Base-by-base conservation (phyloP, 2,329 filamentous ascomycete genomes). In the Colletotrichum sp. region DNA sequence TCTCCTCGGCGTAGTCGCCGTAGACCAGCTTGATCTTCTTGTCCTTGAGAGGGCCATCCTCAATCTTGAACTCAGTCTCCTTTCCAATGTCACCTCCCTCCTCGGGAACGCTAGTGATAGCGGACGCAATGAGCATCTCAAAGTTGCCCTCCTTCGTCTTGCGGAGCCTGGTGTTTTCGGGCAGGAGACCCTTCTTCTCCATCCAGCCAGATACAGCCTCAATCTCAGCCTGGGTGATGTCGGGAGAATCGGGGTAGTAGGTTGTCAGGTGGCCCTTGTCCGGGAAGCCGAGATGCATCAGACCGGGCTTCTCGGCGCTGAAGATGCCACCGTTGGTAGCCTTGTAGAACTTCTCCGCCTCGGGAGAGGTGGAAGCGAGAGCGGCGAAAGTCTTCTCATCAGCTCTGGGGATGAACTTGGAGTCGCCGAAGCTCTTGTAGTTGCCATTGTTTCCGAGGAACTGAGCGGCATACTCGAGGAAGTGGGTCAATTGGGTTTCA, bases 391-490 rank as follows among this genome's bases (percentile, higher is more conserved):
- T 90, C 75, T 91, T 90, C 79, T 92, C 90, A 8, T 89, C 88
- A 81, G 94, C 92, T 79, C 94, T 90, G 3, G 95, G 95, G 73
- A 97, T 90, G 82, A 97, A 96, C 83, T 97, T 97, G 80, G 93
- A 91, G 84, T 97, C 95, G 59, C 95, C 95, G 81, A 96, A 96
- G 79, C 94, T 94, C 87, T 96, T 96, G 87, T 96, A 97, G 84
- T 97, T 97, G 78, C 95, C 94, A 77, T 89, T 90, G 82, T 96
- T 97, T 60, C 94, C 94, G 4, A 97, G 88, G 84, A 97, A 96
- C 84, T 95, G 94, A 34, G 91, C 92, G 9, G 94, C 90, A 83
- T 96, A 97, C 83, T 96, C 92, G 48, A 96, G 88, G 86, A 96
- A 96, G 76, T 90, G 88, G 18, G 90, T 89, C 62, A 95, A 82